A percentile compares a stretch with the other conserved stretches of the same genome.
These are phyloP conservation scores for Sporothrix protearum DNA, from an alignment of 2,329 filamentous ascomycete genomes.

Conservation along the genomic window DNA sequence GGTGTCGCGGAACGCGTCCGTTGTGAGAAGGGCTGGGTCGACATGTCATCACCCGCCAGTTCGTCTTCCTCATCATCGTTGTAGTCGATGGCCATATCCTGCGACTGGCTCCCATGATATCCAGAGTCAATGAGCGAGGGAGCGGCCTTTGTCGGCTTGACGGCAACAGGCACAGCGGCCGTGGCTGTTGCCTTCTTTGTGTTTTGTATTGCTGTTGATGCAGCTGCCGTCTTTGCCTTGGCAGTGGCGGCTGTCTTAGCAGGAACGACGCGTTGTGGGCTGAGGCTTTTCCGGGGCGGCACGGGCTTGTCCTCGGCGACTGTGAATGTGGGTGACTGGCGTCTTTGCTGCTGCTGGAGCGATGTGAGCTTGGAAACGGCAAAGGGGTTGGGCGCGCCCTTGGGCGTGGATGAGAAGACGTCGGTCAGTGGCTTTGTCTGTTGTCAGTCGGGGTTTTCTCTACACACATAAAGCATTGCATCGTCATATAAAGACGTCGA, in stretches of 20 bases:
- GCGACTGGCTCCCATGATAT: conserved; percentile 65
- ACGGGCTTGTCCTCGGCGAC: conserved; percentile 52
- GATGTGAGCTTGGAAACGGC: conserved; percentile 42
- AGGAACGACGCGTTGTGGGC: conserved; percentile 29
- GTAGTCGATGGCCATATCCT: conserved; percentile 44
- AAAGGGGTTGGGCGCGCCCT: conserved; percentile 54
- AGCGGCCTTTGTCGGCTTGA: conserved; percentile 29
- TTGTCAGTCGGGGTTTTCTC: background rate
- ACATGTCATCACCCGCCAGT: conserved; percentile 22
- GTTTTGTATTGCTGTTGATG: background rate
- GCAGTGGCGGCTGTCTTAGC: conserved; percentile 11
- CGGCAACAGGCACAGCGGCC: background rate
- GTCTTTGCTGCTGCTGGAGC: conserved; percentile 49
- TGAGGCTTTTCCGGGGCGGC: conserved; percentile 31
- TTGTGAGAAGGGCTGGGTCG: conserved; percentile 9
- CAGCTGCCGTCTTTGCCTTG: conserved; percentile 1
- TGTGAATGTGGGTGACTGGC: conserved; percentile 40
- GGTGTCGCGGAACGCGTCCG: conserved; percentile 11
- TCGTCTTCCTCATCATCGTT: conserved; percentile 33
- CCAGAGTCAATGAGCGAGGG: conserved; percentile 59
- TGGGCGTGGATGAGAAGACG: conserved; percentile 55
- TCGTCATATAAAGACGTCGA: conserved; percentile 24
- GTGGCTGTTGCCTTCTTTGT: conserved; percentile 10
- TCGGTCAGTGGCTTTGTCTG: conserved; percentile 54
- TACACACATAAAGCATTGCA: background rate